Base-by-base conservation (phyloP, 1,139 yeast species). In the Pichiaceae sp. region DNA sequence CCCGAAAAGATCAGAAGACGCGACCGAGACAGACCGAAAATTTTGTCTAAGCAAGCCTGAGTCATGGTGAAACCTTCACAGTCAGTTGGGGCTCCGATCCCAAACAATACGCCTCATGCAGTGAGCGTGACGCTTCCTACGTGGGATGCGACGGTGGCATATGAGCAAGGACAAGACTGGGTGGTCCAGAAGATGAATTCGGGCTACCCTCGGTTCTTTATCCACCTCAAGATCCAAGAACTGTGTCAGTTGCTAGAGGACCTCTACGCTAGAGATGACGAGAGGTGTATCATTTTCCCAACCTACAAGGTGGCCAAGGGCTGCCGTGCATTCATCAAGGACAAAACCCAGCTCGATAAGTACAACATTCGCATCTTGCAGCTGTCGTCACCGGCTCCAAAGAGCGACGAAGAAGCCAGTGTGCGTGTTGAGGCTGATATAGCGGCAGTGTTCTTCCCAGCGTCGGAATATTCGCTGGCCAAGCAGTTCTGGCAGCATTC, bases 401-500 rank as follows among this genome's bases (percentile, higher is more conserved):
- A 62, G 26, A 68, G 61, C 17, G 77, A 70, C 12, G 75, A 70
- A 29, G 89, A 81, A 46, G 67, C 63, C 39, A 69, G 76, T 2
- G 71, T 70, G 41, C 66, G 76, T 40, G 63, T 75, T 17, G 89
- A 77, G 43, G 74, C 89, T 6, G 71, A 72, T 35, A 72, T 89
- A 39, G 83, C 91, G 0, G 83, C 78, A 23, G 85, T 86, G 2
- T 82, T 91, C 48, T 79, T 81, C 50, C 85, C 85, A 0, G 64
- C 68, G 2, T 53, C 61, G 2, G 74, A 72, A 36, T 76, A 66
- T 45, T 59, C 73, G 1, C 56, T 82, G 4, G 91, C 93, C 25
- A 87, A 86, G 55, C 77, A 76, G 49, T 91, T 84, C 60, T 91
- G 98, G 98, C 96, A 89, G 56, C 96, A 89, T 52, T 68, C 95